A percentile compares a stretch with the other conserved stretches of the same genome.
Evolutionary conservation across 139 green algal genomes (phyloP).

Genomic region (Chlorella sp.): DNA sequence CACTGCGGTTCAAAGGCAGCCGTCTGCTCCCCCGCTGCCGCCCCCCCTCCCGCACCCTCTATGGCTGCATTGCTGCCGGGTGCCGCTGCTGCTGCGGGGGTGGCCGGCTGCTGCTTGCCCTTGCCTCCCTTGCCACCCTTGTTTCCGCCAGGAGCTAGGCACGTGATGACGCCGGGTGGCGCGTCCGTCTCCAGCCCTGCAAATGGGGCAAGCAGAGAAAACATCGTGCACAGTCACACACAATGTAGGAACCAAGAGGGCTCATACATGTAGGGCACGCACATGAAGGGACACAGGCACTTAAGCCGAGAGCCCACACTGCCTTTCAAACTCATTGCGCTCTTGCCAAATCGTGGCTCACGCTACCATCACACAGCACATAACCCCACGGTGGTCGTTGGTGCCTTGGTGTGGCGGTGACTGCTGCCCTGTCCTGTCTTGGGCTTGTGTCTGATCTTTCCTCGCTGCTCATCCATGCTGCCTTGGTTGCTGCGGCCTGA

Average conservation of each 20-base stretch:
- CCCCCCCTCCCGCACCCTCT: not conserved
- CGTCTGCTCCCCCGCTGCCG: not conserved
- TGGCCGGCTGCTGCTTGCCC: not conserved
- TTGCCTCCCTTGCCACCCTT: slow-evolving; percentile 6
- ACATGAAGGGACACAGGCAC: no score
- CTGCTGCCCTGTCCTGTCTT: no score
- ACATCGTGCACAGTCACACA: no score
- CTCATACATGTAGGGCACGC: not conserved
- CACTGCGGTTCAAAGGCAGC: slow-evolving; percentile 1
- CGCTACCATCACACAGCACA: no score
- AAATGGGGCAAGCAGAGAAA: not conserved
- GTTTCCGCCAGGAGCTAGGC: not conserved
- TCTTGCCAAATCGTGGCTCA: no score
- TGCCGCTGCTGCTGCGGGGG: not conserved
- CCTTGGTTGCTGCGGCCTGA: no score
- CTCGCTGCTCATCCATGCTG: no score
- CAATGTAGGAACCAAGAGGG: not conserved
- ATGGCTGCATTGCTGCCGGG: not conserved
- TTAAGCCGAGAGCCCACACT: no score
- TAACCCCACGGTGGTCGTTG: no score
- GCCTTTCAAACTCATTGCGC: no score
- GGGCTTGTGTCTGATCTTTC: no score
- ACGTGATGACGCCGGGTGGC: slow-evolving; percentile 45
- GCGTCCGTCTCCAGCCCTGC: slow-evolving; percentile 19
- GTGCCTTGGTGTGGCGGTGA: no score